phyloP scores from a whole-genome alignment of 169 alveolate genomes.

The Haemoproteus tartakovskyi region DNA sequence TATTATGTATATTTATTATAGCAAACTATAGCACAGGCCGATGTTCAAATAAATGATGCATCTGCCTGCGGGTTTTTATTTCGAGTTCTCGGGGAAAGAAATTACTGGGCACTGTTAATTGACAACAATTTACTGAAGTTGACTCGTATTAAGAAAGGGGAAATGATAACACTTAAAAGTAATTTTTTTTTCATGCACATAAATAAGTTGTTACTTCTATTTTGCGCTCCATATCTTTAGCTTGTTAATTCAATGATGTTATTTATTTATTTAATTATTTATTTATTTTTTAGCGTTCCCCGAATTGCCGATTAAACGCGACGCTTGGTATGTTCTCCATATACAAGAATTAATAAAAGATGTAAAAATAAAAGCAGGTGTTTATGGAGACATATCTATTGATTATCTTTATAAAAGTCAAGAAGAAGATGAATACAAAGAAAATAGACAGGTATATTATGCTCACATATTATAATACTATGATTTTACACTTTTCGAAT shows the following conservation, averaged over 20 bases:
- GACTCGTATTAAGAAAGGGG: slow-evolving; percentile 30
- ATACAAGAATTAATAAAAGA: slow-evolving; percentile 56
- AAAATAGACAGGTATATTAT: slow-evolving; percentile 33
- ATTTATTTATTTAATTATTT: background rate
- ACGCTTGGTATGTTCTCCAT: slow-evolving; percentile 41
- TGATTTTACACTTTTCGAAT: no score
- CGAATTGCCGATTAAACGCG: slow-evolving; percentile 16
- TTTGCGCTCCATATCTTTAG: no score
- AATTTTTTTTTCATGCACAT: no score
- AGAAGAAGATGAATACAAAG: slow-evolving; percentile 32
- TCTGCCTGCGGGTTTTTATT: slow-evolving; percentile 47
- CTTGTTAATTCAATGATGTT: background rate
- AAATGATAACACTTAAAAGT: slow-evolving; percentile 34
- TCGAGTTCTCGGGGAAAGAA: slow-evolving; percentile 44
- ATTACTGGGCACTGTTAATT: slow-evolving; percentile 45
- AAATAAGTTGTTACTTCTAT: no score
- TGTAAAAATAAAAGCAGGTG: slow-evolving; percentile 38
- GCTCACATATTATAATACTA: no score
- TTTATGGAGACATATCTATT: slow-evolving; percentile 43
- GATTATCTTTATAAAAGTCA: slow-evolving; percentile 33
- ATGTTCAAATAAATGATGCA: slow-evolving; percentile 58
- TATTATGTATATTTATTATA: background rate
- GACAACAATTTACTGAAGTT: slow-evolving; percentile 35
- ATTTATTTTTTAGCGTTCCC: slow-evolving; percentile 2
- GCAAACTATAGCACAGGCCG: slow-evolving; percentile 64